Conservation (phyloP, 176 grass and related monocot species). For the Cenchrus fungigraminus region DNA sequence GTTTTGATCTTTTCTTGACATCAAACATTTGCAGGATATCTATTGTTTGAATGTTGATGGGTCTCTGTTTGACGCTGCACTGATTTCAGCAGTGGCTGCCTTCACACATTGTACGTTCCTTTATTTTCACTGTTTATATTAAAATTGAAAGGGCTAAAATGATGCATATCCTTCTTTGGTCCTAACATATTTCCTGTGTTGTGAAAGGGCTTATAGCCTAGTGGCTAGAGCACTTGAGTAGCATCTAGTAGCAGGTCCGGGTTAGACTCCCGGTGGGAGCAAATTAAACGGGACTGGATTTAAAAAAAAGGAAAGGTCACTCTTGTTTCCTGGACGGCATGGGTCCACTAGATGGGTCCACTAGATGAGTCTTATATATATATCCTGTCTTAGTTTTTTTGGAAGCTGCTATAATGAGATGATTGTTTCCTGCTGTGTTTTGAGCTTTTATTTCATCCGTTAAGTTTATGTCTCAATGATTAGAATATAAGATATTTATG, state of each 20-base stretch:
- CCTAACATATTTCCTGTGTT: conserved; percentile 1
- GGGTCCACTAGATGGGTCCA: too few relatives aligned
- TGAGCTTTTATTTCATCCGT: not conserved
- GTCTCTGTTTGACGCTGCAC: conserved; percentile 83
- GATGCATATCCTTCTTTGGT: not conserved
- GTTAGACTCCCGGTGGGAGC: too few relatives aligned
- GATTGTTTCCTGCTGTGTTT: not conserved
- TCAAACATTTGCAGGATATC: conserved; percentile 70
- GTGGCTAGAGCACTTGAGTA: too few relatives aligned
- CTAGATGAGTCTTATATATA: not conserved
- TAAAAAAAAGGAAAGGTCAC: too few relatives aligned
- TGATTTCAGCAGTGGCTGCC: conserved; percentile 82
- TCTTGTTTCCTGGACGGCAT: too few relatives aligned
- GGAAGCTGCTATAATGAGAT: not conserved
- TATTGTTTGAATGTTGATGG: conserved; percentile 95
- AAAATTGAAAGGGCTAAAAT: too few relatives aligned
- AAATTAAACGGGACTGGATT: too few relatives aligned
- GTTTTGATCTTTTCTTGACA: conserved; percentile 35
- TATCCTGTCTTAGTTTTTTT: not conserved
- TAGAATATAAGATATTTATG: not conserved
- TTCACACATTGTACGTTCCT: conserved; percentile 72
- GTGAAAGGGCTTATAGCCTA: too few relatives aligned
- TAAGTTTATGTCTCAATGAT: not conserved
- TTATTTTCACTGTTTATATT: not conserved
- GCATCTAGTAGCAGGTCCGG: too few relatives aligned